Evolutionary conservation across 2,329 filamentous ascomycete genomes (phyloP).

Genomic region (Emydomyces testavorans): DNA sequence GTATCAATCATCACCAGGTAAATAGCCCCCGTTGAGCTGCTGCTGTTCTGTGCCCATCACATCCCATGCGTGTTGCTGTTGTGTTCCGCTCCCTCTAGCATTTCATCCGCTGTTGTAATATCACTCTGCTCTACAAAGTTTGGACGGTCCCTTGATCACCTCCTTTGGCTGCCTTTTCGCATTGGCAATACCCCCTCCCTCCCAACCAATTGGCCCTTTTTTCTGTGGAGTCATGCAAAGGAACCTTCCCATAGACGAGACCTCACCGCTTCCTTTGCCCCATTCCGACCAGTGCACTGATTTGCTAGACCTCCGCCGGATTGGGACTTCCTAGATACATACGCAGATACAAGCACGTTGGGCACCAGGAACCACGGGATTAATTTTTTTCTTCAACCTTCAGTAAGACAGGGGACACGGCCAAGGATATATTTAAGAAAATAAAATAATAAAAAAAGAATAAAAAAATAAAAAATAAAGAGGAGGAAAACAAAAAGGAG

Average conservation of each 20-base stretch:
- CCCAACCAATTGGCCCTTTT: background rate
- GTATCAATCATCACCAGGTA: slow-evolving; percentile 4
- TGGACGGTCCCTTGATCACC: background rate
- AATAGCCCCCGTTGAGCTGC: background rate
- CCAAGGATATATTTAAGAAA: too few relatives aligned
- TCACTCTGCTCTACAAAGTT: background rate
- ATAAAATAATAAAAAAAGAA: too few relatives aligned
- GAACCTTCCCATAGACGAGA: background rate
- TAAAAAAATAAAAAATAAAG: background rate
- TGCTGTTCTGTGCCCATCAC: background rate
- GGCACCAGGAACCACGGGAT: background rate
- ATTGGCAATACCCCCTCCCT: too few relatives aligned
- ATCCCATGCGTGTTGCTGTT: background rate
- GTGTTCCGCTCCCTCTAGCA: background rate
- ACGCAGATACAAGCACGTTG: background rate
- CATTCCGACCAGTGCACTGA: background rate
- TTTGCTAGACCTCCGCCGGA: background rate
- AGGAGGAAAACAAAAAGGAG: background rate
- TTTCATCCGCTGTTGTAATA: background rate
- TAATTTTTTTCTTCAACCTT: too few relatives aligned
- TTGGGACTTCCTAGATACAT: background rate
- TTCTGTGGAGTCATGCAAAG: background rate
- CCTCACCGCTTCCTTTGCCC: slow-evolving; percentile 3
- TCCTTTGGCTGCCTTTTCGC: background rate
- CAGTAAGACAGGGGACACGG: too few relatives aligned